phyloP scores from a whole-genome alignment of 495 filamentous ascomycete species.

The Lentithecium fluviatile region DNA sequence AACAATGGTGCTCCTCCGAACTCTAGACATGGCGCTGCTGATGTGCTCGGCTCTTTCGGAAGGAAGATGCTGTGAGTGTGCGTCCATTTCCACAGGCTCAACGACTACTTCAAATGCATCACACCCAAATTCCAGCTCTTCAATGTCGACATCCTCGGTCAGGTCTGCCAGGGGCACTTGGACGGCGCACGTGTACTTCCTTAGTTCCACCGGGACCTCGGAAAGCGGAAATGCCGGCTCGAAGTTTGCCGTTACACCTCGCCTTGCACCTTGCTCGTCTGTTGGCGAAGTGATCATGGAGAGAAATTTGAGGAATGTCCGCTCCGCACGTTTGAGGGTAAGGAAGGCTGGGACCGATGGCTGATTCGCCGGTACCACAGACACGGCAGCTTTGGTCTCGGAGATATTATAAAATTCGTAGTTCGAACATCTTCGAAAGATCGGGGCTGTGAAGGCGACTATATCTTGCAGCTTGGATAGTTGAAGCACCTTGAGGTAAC shows the following conservation, averaged over 20 bases:
- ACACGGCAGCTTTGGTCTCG: conserved; percentile 45
- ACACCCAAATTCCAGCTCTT: conserved; percentile 63
- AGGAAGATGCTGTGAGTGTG: not conserved
- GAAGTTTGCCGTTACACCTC: conserved; percentile 54
- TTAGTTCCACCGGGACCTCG: conserved; percentile 63
- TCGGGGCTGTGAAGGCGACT: conserved; percentile 55
- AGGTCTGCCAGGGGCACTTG: conserved; percentile 61
- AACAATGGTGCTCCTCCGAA: conserved; percentile 62
- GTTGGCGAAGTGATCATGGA: conserved; percentile 50
- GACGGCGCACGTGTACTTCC: conserved; percentile 65
- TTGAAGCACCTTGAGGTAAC: conserved; percentile 61
- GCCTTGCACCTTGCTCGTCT: conserved; percentile 18
- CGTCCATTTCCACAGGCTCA: conserved; percentile 41
- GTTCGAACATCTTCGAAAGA: conserved; percentile 66
- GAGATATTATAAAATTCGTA: conserved; percentile 77
- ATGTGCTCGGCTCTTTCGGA: conserved; percentile 48
- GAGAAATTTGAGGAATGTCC: conserved; percentile 71
- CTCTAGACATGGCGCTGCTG: conserved; percentile 56
- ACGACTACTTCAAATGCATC: conserved; percentile 74
- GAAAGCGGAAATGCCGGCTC: conserved; percentile 72
- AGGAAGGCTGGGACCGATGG: conserved; percentile 58
- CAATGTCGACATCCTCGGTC: conserved; percentile 54
- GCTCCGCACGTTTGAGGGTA: conserved; percentile 68
- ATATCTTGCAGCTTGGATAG: conserved; percentile 49
- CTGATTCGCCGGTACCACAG: conserved; percentile 28